A percentile compares a stretch with the other conserved stretches of the same genome.
Conservation (phyloP, 192 early-diverging fungal species). For the Backusella sp. region DNA sequence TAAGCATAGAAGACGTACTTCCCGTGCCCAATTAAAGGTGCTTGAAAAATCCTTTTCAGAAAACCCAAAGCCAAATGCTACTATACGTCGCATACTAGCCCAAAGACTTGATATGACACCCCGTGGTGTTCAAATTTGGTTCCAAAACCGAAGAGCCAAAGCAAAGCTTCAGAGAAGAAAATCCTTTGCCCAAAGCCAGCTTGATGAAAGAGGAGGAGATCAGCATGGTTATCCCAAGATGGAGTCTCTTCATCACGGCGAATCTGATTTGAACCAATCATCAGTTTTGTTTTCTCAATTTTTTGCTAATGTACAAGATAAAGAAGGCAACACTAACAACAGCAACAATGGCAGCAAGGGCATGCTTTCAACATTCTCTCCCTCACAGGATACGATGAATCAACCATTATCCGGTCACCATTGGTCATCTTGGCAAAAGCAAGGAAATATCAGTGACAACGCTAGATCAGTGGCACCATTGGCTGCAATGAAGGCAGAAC, state of each 20-base stretch:
- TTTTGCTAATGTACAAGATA: slow-evolving; percentile 19
- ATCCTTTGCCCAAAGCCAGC: not conserved
- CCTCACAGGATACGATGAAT: not conserved
- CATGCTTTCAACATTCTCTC: not conserved
- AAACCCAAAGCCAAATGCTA: slow-evolving; percentile 65
- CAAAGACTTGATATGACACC: slow-evolving; percentile 68
- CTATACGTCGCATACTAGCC: slow-evolving; percentile 60
- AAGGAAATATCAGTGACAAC: not conserved
- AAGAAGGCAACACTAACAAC: not conserved
- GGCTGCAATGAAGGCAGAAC: slow-evolving; percentile 10
- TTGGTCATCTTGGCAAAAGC: not conserved
- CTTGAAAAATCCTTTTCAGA: slow-evolving; percentile 68
- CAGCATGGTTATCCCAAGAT: not conserved
- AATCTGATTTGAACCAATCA: slow-evolving; percentile 9
- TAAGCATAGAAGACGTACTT: slow-evolving; percentile 73
- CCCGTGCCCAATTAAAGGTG: slow-evolving; percentile 69
- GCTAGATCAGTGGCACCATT: slow-evolving; percentile 10
- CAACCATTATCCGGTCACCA: not conserved
- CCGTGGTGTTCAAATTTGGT: slow-evolving; percentile 81
- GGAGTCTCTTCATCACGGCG: not conserved
- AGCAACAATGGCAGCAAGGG: not conserved
- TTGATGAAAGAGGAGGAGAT: slow-evolving; percentile 5
- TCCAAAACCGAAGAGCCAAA: slow-evolving; percentile 89
- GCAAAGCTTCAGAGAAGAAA: slow-evolving; percentile 60
- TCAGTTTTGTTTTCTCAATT: slow-evolving; percentile 24